A percentile compares a stretch with the other conserved stretches of the same genome.
phyloP scores from a whole-genome alignment of 2,329 filamentous ascomycete species.

The Trichoderma simmonsii region DNA sequence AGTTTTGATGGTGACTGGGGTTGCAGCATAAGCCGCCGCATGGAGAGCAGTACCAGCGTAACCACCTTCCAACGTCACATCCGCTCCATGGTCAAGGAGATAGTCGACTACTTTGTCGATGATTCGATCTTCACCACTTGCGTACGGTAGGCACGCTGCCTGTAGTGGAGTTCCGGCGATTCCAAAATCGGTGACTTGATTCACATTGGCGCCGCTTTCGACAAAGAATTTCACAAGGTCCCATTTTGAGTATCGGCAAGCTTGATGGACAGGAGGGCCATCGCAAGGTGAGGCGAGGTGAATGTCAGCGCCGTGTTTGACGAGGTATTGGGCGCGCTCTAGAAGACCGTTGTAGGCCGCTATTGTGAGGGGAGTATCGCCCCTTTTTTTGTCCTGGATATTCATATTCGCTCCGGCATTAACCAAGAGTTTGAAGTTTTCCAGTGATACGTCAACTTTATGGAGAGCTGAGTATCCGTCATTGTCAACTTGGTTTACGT shows the following conservation, averaged over 20 bases:
- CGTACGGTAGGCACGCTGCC: not conserved
- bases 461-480: conserved; percentile 6
- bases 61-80: conserved; percentile 21
- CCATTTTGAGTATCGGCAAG: not conserved
- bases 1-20: conserved; percentile 15
- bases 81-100: conserved; percentile 23
- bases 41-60: conserved; percentile 20
- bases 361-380: conserved; percentile 6
- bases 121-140: not conserved
- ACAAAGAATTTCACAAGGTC: conserved; percentile 11
- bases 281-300: conserved; percentile 14
- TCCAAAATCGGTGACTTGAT: not conserved
- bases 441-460: not conserved
- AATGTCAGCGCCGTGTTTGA: conserved; percentile 16
- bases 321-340: conserved; percentile 13
- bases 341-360: conserved; percentile 1
- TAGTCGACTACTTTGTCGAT: conserved; percentile 25
- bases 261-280: conserved; percentile 13
- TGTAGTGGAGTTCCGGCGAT: conserved; percentile 13
- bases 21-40: conserved; percentile 22
- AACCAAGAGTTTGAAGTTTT: conserved; percentile 12
- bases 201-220: conserved; percentile 17
- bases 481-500: conserved; percentile 3
- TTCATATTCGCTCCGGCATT: conserved; percentile 15
- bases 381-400: not conserved